Conservation (phyloP, 1,284 basidiomycete species). For the Rugiboletus extremiorientalis region DNA sequence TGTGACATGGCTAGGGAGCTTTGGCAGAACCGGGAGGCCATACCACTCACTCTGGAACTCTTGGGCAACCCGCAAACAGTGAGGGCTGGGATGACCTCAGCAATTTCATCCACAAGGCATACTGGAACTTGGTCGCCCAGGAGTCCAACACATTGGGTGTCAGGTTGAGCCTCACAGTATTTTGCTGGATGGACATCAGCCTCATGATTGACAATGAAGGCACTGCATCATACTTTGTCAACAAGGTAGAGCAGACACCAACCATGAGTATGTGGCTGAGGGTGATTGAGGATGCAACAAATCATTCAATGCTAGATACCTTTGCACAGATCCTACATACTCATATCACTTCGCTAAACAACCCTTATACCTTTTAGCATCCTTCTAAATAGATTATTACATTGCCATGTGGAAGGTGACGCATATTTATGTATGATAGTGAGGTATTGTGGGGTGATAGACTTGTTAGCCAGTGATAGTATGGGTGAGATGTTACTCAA, state of each 20-base stretch:
- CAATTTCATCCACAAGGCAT: accelerated
- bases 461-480: no score
- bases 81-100: background rate
- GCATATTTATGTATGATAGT: no score
- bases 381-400: no score
- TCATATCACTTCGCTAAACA: no score
- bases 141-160: background rate
- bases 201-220: background rate
- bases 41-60: accelerated
- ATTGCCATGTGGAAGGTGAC: no score
- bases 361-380: no score
- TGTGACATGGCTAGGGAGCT: background rate
- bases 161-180: background rate
- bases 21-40: background rate
- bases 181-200: background rate
- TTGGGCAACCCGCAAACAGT: background rate
- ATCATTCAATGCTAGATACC: background rate
- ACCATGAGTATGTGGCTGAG: background rate
- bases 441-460: no score
- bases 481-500: no score
- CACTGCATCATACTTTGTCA: background rate
- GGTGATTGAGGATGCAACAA: background rate
- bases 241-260: background rate
- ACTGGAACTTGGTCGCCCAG: background rate
- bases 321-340: background rate